Evolutionary conservation across 768 basidiomycete genomes (phyloP), one percentile per base, ranked within the genome.

Genomic region (Russula sp.): DNA sequence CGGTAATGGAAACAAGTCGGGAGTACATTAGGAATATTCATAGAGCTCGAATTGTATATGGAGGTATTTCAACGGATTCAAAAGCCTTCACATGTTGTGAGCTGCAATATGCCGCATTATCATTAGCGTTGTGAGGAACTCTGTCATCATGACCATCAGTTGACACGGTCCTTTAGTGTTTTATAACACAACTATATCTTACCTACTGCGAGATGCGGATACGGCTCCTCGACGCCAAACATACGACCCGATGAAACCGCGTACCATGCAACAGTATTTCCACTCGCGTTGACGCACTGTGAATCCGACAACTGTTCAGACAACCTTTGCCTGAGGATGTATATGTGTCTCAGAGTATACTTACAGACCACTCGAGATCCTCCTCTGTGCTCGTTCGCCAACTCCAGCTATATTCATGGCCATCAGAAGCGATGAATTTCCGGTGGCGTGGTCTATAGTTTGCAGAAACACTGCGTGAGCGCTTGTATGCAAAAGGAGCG

Each of bases 281-380:
- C 80, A 51, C 71, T 78, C 24, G 73, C 66, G 65, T 85, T 83
- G 3, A 81, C 80, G 71, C 86, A 89, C 86, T 89, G 67, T 48
- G 22, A 24, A 24, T 18, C 18, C 54, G 28, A 30, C 34, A 51
- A 51, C 6, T 18, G 10, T 18, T 55, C 28, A 46, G 30, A 18
- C 20, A 48, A 6, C 16, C 61, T 18, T 64, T 69, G 56, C 30
- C n/a, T 14, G 18, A n/a, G 24, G 1, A 28, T 18, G 7, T n/a
- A 9, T 16, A 11, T 1, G 7, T 44, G 9, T 1, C 16, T 40
- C 6, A 40, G 16, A 40, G 16, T 18, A 10, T 9, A 77, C 84
- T 70, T 67, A 87, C 88, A 26, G 82, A 82, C 86, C 87, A 89
- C 68, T 88, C 87, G 59, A 84, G 80, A 58, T 81, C 80, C 14